Evolutionary conservation across 768 basidiomycete genomes (phyloP).

Genomic region (Russula griseocarnosa): DNA sequence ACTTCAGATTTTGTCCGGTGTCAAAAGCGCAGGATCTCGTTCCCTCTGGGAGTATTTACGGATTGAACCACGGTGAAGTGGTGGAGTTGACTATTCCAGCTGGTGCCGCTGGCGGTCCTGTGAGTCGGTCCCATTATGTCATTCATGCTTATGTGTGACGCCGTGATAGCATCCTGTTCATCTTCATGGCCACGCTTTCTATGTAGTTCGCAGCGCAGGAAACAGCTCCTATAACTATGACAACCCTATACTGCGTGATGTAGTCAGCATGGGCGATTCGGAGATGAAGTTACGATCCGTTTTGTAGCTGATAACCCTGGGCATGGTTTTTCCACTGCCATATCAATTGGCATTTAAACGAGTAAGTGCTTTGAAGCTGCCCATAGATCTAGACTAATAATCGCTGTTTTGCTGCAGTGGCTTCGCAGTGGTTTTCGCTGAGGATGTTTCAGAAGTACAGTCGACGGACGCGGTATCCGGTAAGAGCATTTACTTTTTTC

Average conservation of each 20-base stretch:
- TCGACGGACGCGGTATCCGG: not conserved
- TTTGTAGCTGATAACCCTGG: constrained; percentile 7
- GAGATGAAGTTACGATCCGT: not conserved
- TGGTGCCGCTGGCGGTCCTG: too few species aligned
- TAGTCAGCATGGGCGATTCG: not conserved
- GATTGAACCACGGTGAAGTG: too few species aligned
- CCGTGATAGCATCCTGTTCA: not conserved
- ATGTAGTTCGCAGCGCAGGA: constrained; percentile 1
- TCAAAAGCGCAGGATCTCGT: not conserved
- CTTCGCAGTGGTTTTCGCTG: constrained; percentile 2
- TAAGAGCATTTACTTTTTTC: not conserved
- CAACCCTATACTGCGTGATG: not conserved
- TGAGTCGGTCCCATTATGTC: too few species aligned
- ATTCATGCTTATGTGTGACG: not conserved
- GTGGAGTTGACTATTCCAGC: too few species aligned
- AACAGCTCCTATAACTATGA: not conserved
- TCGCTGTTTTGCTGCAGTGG: not conserved
- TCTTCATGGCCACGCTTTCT: not conserved
- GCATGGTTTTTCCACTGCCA: constrained; percentile 4
- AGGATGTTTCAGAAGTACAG: not conserved
- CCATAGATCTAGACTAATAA: too few species aligned
- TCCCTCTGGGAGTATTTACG: not conserved
- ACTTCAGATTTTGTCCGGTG: not conserved
- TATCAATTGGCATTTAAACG: not conserved
- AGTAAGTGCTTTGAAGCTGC: too few species aligned